Conservation (phyloP, 805 yeast genomes). For the Saturnispora silvae region DNA sequence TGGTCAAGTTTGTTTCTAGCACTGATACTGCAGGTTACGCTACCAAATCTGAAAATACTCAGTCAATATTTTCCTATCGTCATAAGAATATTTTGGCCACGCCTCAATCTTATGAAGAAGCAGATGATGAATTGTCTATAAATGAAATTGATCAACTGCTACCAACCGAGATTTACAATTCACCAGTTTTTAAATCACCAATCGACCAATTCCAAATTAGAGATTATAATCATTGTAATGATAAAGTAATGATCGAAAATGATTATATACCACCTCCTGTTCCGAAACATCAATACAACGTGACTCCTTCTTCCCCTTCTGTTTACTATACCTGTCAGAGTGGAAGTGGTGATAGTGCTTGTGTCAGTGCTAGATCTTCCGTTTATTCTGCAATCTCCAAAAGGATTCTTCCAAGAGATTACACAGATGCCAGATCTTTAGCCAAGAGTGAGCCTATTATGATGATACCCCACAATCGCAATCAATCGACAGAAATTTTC, state of each 20-base stretch:
- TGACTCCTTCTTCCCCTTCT: not conserved
- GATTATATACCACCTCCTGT: constrained; percentile 7
- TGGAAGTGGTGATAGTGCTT: not conserved
- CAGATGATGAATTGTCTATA: not conserved
- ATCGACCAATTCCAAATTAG: constrained; percentile 18
- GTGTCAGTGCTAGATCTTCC: too few relatives aligned
- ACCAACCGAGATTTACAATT: constrained; percentile 2
- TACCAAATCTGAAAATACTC: constrained; percentile 1
- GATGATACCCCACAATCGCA: too few relatives aligned
- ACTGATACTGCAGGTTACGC: too few relatives aligned
- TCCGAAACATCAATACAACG: constrained; percentile 4
- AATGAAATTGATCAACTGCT: not conserved
- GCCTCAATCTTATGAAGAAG: not conserved
- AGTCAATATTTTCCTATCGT: constrained; percentile 3
- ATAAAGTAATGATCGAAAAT: constrained; percentile 6
- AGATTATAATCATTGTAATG: constrained; percentile 16
- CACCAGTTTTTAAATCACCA: constrained; percentile 17
- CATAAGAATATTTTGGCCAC: not conserved
- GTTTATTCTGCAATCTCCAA: not conserved
- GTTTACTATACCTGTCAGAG: constrained; percentile 6
- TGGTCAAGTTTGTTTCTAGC: too few relatives aligned
- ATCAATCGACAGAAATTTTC: constrained; percentile 18
- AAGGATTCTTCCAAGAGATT: not conserved
- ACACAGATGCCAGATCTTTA: not conserved
- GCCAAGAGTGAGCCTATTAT: constrained; percentile 4